These are phyloP conservation scores for Eucalyptus fibrosa DNA, from an alignment of 345 rosid species.

Conservation along the genomic window DNA sequence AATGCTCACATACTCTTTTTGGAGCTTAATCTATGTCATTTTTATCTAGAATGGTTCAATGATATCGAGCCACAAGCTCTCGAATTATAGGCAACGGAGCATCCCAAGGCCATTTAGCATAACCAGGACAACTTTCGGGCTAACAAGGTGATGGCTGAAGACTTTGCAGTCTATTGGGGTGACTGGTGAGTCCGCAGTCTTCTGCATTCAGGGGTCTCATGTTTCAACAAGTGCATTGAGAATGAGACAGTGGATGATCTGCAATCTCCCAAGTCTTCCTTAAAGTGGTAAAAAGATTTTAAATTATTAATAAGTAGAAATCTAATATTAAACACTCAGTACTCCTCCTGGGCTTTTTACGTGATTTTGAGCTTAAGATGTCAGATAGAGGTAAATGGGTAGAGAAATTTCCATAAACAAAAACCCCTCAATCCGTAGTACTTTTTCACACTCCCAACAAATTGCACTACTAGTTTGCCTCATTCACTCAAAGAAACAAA, in stretches of 20 bases:
- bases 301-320: neutral
- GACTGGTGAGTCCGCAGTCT: neutral
- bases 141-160: neutral
- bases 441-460: neutral
- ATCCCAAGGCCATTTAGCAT: neutral
- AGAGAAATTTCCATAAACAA: neutral
- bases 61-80: neutral
- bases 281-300: neutral
- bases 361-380: neutral
- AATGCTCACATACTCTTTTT: neutral
- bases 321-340: neutral
- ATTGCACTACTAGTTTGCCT: neutral
- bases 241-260: neutral
- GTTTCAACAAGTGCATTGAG: neutral
- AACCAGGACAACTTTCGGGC: neutral
- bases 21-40: neutral
- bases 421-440: neutral
- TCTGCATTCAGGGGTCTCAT: neutral
- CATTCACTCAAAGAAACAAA: neutral
- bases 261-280: neutral
- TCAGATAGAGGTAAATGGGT: neutral
- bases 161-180: neutral
- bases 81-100: neutral
- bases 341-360: neutral
- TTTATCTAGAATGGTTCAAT: neutral